phyloP scores from a whole-genome alignment of 73 alveolate species.

The Strombidium stylifer region DNA sequence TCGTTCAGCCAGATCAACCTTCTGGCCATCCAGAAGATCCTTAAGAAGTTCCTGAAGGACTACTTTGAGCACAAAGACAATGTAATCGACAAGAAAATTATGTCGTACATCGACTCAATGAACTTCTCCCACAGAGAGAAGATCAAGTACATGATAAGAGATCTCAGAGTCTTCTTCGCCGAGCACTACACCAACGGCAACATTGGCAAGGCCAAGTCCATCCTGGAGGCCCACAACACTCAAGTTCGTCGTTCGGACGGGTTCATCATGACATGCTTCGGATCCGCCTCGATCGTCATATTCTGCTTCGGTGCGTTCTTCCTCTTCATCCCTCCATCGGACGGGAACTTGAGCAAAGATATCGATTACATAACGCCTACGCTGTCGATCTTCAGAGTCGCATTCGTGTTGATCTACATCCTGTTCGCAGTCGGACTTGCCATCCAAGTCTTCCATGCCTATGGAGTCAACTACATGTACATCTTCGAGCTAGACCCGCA shows the following conservation, averaged over 20 bases:
- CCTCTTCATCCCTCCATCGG: too few species aligned
- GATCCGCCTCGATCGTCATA: slow-evolving; percentile 10
- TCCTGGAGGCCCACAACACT: slow-evolving; percentile 3
- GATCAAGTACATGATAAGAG: background rate
- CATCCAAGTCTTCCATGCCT: slow-evolving; percentile 17
- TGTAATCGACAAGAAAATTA: slow-evolving; percentile 5
- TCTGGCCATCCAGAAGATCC: slow-evolving; percentile 20
- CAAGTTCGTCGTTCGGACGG: slow-evolving; percentile 32
- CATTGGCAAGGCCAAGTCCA: slow-evolving; percentile 3
- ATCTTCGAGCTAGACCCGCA: slow-evolving; percentile 38
- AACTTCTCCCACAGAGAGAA: background rate
- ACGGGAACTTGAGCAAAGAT: too few species aligned
- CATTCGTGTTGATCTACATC: slow-evolving; percentile 6
- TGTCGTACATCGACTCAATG: background rate
- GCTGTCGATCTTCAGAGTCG: background rate
- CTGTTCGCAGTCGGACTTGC: slow-evolving; percentile 7
- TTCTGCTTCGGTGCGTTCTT: too few species aligned
- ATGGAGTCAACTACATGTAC: slow-evolving; percentile 26
- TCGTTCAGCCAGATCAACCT: slow-evolving; percentile 28
- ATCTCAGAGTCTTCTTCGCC: background rate
- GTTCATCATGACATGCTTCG: slow-evolving; percentile 25
- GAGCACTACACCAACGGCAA: slow-evolving; percentile 3
- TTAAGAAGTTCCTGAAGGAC: background rate
- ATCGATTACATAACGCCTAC: too few species aligned
- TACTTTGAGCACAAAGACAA: slow-evolving; percentile 29